Evolutionary conservation across 331 rosid species (phyloP).

Genomic region (Stylosanthes scabra): DNA sequence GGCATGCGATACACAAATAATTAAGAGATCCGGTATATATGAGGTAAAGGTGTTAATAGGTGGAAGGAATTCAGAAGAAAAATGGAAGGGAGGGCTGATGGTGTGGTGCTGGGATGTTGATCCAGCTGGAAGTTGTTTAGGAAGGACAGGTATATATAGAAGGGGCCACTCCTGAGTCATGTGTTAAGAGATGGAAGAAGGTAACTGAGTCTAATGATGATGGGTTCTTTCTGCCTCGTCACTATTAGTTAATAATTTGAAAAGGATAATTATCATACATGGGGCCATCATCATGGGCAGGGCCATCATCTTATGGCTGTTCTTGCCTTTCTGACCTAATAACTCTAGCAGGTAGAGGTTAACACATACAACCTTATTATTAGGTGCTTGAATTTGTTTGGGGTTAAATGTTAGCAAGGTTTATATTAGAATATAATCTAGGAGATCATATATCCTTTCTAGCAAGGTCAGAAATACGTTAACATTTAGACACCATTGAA

Average conservation of each 20-base stretch:
- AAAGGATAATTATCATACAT: conserved; percentile 23
- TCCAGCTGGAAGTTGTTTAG: conserved; percentile 51
- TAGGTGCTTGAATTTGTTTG: background rate
- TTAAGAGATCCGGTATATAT: no score
- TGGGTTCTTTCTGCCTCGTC: conserved; percentile 33
- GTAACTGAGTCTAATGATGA: conserved; percentile 49
- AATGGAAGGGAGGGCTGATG: background rate
- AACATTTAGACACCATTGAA: no score
- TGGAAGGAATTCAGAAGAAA: background rate
- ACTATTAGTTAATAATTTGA: conserved; percentile 32
- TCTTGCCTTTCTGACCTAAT: conserved; percentile 12
- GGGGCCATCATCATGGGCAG: conserved; percentile 36
- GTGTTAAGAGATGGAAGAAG: conserved; percentile 31
- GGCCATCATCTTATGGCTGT: conserved; percentile 17
- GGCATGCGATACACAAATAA: no score
- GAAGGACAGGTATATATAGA: conserved; percentile 42
- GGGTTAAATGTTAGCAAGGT: background rate
- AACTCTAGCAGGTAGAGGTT: background rate
- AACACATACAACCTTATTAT: no score
- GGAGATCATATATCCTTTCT: no score
- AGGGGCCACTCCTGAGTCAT: conserved; percentile 42
- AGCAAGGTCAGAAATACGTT: no score
- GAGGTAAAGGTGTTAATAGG: no score
- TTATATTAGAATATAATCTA: no score
- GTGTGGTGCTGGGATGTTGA: conserved; percentile 37